These are phyloP conservation scores for Plasmodium fragile DNA, from an alignment of 169 alveolate genomes.

Conservation along the genomic window DNA sequence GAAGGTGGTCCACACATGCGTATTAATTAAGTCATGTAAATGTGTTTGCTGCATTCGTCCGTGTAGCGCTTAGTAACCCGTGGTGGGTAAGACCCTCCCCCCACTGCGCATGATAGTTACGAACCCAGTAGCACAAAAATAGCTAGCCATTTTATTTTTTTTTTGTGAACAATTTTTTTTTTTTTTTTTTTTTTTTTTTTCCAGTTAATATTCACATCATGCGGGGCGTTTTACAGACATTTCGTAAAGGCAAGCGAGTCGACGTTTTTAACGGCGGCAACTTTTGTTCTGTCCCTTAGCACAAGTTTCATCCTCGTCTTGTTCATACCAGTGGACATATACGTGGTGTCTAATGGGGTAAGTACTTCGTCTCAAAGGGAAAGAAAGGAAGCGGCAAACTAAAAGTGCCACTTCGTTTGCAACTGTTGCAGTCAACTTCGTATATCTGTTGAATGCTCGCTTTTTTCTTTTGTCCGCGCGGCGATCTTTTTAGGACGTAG, in stretches of 20 bases:
- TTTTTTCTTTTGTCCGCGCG: not conserved
- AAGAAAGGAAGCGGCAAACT: not conserved
- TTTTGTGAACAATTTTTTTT: not conserved
- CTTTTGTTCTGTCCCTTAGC: conserved; percentile 57
- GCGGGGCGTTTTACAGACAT: conserved; percentile 55
- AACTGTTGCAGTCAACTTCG: not conserved
- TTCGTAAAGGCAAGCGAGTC: conserved; percentile 57
- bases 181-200: conserved; percentile 1
- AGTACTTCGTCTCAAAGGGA: not conserved
- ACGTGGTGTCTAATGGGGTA: conserved; percentile 74
- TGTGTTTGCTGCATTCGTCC: not conserved
- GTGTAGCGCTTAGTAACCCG: not conserved
- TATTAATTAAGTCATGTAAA: not conserved
- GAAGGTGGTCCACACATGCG: not conserved
- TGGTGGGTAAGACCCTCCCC: not conserved
- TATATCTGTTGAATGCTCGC: not conserved
- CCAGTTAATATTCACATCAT: conserved; percentile 57
- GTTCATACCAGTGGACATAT: conserved; percentile 67
- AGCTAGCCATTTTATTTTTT: conserved; percentile 6
- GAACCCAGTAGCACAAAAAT: not conserved
- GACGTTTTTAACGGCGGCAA: conserved; percentile 37
- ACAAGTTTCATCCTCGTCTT: conserved; percentile 48
- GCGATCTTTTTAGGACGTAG: conserved; percentile 32
- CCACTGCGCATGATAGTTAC: not conserved
- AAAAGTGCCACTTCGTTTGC: not conserved